Evolutionary conservation across 331 rosid genomes (phyloP).

Genomic region (Rosa hybrid): DNA sequence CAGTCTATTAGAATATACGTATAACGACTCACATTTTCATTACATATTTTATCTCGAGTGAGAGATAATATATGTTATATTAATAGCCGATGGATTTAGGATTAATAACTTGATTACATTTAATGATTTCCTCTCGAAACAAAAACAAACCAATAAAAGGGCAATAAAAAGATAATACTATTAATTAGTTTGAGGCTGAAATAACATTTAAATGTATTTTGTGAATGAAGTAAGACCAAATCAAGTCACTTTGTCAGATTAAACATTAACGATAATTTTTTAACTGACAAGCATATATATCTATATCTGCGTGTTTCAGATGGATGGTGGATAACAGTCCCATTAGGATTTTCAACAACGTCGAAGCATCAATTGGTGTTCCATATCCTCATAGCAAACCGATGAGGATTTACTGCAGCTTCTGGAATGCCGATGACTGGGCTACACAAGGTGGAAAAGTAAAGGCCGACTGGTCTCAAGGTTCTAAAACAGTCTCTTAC

Average conservation of each 20-base stretch:
- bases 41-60: no score
- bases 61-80: no score
- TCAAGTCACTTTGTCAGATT: neutral
- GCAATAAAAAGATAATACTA: no score
- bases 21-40: no score
- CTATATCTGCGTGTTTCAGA: slow-evolving; percentile 30
- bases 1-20: no score
- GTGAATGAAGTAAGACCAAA: neutral
- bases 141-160: no score
- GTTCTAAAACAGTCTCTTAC: slow-evolving; percentile 67
- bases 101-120: no score
- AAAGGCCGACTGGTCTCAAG: slow-evolving; percentile 59
- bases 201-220: no score
- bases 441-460: slow-evolving; percentile 75
- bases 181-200: no score
- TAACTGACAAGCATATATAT: neutral
- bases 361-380: slow-evolving; percentile 43
- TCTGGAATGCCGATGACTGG: slow-evolving; percentile 86
- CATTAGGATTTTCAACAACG: slow-evolving; percentile 56
- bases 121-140: no score
- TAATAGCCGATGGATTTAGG: no score
- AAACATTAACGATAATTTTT: neutral
- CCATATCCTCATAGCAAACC: slow-evolving; percentile 56
- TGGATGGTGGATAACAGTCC: slow-evolving; percentile 63
- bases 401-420: slow-evolving; percentile 64